Evolutionary conservation across 2,329 filamentous ascomycete species (phyloP), one percentile per base, ranked within the genome.

Genomic region (Neofusicoccum kwambonambiense): DNA sequence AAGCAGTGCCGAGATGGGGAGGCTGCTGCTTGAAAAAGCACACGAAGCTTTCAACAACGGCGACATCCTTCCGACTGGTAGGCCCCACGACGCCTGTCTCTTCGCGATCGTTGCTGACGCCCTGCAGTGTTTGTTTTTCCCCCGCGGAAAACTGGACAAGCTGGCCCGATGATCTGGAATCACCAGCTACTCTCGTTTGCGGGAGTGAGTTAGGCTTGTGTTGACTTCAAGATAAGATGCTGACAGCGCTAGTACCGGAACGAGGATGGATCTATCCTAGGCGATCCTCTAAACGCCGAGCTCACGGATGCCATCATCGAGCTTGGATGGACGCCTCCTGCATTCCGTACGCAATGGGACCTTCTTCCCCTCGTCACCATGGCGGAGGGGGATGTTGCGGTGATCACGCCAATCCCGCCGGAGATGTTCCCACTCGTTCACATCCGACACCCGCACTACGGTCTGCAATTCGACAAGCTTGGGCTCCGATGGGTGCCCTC

Each of bases 141-240:
- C 27, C 68, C 70, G 13, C 69, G 71, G 7, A 45, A 41, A 12
- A 50, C 66, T 2, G 64, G 67, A n/a, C 50, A 66, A 31, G 49
- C 61, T 15, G 71, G 70, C 5, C 70, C 71, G 3, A 69, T 73
- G 69, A 67, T 74, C 31, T 72, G 69, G 70, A 74, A 72, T 39
- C 56, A 68, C n/a, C 70, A 73, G 58, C 54, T 74, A 0, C 62
- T 73, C 3, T 62, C 69, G 34, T 74, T 73, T 66, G 72, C 71
- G 9, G 72, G 70, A 11, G 50, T 52, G n/a, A 52, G 50, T 52
- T 13, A 11, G 31, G 15, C 41, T 37, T 12, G 45, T 3, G 45
- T 22, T 3, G 17, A 22, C 45, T 3, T 9, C 47, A 13, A 35
- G 7, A 8, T 7, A 11, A 9, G 27, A 13, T 19, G 34, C 31